Evolutionary conservation across 176 grass and related monocot genomes (phyloP).

Genomic region (Hsuehochloa calcarea): DNA sequence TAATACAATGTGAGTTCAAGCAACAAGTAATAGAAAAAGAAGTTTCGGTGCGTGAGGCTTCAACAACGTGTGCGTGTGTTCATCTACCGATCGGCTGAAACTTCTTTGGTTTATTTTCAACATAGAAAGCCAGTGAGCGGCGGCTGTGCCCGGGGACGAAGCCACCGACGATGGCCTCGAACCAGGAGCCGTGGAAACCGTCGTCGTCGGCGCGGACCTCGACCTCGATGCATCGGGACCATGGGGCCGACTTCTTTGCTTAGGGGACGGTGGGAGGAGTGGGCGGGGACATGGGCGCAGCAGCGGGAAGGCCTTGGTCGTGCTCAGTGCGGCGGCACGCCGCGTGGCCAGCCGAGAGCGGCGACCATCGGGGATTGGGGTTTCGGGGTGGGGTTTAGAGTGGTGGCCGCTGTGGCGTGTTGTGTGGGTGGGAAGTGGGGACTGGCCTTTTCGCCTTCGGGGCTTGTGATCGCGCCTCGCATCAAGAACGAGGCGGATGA

Average conservation of each 20-base stretch:
- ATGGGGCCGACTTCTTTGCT: background rate
- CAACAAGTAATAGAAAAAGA: too few relatives aligned
- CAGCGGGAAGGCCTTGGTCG: background rate
- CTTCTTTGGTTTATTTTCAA: too few relatives aligned
- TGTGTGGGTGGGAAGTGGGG: background rate
- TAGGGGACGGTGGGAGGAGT: background rate
- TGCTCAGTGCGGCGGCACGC: background rate
- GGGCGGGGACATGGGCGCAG: too few relatives aligned
- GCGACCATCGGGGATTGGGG: slow-evolving; percentile 10
- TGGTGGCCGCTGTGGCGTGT: background rate
- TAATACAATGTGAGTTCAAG: too few relatives aligned
- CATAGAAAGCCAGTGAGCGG: background rate
- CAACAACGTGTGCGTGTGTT: too few relatives aligned
- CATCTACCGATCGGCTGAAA: too few relatives aligned
- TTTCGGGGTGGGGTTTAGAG: slow-evolving; percentile 26
- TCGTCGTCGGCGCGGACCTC: slow-evolving; percentile 67
- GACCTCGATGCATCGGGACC: slow-evolving; percentile 25
- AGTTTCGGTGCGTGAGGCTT: too few relatives aligned
- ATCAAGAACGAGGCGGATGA: background rate
- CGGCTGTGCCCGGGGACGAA: slow-evolving; percentile 23
- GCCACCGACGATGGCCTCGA: slow-evolving; percentile 49
- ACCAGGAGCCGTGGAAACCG: slow-evolving; percentile 69
- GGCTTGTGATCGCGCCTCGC: background rate
- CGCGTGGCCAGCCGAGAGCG: background rate
- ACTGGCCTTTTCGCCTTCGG: background rate